Conservation (phyloP, 176 grass and related monocot species). For the bread wheat (Triticum aestivum) region IWGSC_CS_RefSeq_v2.1 NC_057809.1:551712065-551712564, state of each 20-base stretch:
- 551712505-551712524: too few relatives aligned
- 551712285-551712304: slow-evolving; percentile 34
- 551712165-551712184: neutral
- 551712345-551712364: too few relatives aligned
- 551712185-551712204: neutral
- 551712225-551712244: neutral
- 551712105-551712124: neutral
- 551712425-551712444: too few relatives aligned
- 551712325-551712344: too few relatives aligned
- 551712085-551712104: neutral
- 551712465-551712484: too few relatives aligned
- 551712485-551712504: too few relatives aligned
- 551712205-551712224: neutral
- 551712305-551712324: too few relatives aligned
- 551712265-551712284: neutral
- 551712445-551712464: too few relatives aligned
- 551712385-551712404: too few relatives aligned
- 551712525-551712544: too few relatives aligned
- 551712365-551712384: too few relatives aligned
- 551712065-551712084: neutral
- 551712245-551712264: neutral
- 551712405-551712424: too few relatives aligned
- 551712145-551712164: neutral
- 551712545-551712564: slow-evolving; percentile 35
- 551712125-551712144: slow-evolving; percentile 3